A percentile compares a stretch with the other conserved stretches of the same genome.
Evolutionary conservation across 768 basidiomycete species (phyloP).

Genomic region (Agrocybe chaxingu): DNA sequence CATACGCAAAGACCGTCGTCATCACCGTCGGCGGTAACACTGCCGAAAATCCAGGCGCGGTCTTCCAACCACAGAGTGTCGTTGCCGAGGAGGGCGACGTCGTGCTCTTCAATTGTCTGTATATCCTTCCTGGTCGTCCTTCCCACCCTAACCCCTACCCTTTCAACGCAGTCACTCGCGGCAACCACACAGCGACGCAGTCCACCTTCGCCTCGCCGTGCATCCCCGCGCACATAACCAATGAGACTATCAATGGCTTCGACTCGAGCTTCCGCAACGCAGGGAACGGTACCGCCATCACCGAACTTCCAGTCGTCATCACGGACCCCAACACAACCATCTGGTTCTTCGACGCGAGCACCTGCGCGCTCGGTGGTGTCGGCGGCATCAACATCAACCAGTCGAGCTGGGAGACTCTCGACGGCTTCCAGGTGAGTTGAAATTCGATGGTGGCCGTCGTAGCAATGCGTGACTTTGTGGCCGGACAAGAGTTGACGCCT

Average conservation of each 20-base stretch:
- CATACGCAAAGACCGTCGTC: constrained; percentile 36
- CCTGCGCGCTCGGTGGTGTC: constrained; percentile 56
- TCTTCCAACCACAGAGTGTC: constrained; percentile 47
- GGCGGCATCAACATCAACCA: constrained; percentile 58
- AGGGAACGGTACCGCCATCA: constrained; percentile 42
- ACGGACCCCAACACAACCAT: constrained; percentile 40
- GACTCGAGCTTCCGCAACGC: constrained; percentile 50
- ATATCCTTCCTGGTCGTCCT: not conserved
- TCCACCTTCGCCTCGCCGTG: constrained; percentile 57
- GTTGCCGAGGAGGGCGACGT: constrained; percentile 42
- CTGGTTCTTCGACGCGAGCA: constrained; percentile 60
- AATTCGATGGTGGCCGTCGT: not conserved
- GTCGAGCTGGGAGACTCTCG: constrained; percentile 37
- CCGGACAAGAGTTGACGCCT: not conserved
- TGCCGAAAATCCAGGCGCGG: constrained; percentile 36
- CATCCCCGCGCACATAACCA: constrained; percentile 42
- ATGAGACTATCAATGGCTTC: constrained; percentile 55
- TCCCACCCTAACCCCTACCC: not conserved
- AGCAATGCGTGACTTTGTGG: not conserved
- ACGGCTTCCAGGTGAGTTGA: constrained; percentile 42
- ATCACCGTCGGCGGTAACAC: constrained; percentile 46
- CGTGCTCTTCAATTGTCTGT: constrained; percentile 56
- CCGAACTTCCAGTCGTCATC: constrained; percentile 43
- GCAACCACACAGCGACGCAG: constrained; percentile 54
- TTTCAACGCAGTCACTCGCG: constrained; percentile 39